Conservation (phyloP, 139 green algal species). For the Gonium pectorale region DNA sequence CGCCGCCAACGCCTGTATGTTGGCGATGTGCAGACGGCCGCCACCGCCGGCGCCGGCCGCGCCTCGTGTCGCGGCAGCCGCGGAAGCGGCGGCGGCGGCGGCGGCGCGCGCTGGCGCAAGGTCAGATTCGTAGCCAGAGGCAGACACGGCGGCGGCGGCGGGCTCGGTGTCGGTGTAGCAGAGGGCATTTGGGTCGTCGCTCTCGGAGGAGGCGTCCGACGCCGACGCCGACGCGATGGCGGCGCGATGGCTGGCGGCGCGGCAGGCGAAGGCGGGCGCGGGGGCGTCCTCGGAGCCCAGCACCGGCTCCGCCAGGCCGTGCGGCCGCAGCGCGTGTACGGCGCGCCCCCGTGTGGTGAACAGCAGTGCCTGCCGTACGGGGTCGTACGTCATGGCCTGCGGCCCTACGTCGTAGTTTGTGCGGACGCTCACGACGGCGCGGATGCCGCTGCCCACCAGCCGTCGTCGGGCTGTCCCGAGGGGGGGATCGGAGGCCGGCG, state of each 20-base stretch:
- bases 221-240: not conserved
- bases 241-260: not conserved
- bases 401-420: not conserved
- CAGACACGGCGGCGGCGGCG: too few relatives aligned
- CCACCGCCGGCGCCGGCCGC: too few relatives aligned
- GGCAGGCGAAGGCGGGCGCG: not conserved
- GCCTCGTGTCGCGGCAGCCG: too few relatives aligned
- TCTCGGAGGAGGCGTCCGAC: not conserved
- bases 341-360: not conserved
- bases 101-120: too few relatives aligned
- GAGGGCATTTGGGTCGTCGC: too few relatives aligned
- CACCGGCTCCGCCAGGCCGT: conserved; percentile 9
- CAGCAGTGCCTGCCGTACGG: not conserved
- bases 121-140: too few relatives aligned
- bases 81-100: too few relatives aligned
- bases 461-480: not conserved
- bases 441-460: not conserved
- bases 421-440: not conserved
- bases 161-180: too few relatives aligned
- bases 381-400: not conserved
- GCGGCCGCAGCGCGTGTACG: not conserved
- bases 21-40: too few relatives aligned
- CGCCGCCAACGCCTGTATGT: conserved; percentile 12
- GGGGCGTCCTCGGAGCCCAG: not conserved
- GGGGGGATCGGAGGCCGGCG: not conserved